Percentiles rank a stretch among this genome's conserved stretches.
phyloP scores from a whole-genome alignment of 345 rosid genomes.

The Sonneratia alba region DNA sequence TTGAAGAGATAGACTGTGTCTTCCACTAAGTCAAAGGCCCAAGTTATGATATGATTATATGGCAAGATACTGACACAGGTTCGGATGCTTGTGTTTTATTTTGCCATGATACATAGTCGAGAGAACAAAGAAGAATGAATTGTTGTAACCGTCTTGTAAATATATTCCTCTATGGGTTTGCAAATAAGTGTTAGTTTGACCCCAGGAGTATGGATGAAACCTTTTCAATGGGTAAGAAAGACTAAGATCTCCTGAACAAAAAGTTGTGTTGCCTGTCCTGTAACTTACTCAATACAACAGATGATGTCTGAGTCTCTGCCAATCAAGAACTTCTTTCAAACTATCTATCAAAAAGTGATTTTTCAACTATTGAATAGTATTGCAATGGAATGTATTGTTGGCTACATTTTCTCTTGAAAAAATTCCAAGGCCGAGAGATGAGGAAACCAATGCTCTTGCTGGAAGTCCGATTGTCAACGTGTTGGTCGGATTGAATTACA shows the following conservation, averaged over 20 bases:
- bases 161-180: neutral
- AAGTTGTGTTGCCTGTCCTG: neutral
- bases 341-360: no score
- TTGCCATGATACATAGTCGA: neutral
- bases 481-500: no score
- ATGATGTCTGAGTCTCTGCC: neutral
- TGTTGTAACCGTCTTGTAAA: neutral
- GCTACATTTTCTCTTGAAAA: no score
- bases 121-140: neutral
- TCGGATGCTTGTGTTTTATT: neutral
- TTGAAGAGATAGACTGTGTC: neutral
- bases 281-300: neutral
- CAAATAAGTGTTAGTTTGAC: neutral
- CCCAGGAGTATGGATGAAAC: neutral
- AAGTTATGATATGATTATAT: neutral
- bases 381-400: neutral
- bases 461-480: no score
- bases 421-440: no score
- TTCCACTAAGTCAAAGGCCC: neutral
- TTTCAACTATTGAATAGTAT: no score
- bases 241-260: neutral
- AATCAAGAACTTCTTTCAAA: no score
- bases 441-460: no score
- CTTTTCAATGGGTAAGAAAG: neutral
- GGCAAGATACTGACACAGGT: neutral